These are phyloP conservation scores for Auriscalpium microsporum DNA, from an alignment of 768 basidiomycete species.

Conservation along the genomic window DNA sequence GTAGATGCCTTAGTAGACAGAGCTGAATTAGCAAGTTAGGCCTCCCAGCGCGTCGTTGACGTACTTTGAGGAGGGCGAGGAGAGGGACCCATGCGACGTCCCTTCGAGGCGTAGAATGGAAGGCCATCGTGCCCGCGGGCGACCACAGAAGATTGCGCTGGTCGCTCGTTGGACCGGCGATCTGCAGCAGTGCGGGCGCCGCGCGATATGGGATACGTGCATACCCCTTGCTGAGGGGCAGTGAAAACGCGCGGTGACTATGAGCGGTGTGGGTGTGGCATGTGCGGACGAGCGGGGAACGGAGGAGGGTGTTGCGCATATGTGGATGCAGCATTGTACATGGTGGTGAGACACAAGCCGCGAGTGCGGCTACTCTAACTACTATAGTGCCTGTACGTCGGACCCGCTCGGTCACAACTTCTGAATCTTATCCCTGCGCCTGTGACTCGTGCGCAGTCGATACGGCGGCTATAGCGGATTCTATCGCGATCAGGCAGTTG, in stretches of 20 bases:
- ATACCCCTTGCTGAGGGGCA: not conserved
- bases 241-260: not conserved
- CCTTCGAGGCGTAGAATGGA: constrained; percentile 33
- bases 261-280: not conserved
- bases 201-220: constrained; percentile 2
- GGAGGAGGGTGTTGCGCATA: not conserved
- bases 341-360: constrained; percentile 1
- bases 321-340: constrained; percentile 8
- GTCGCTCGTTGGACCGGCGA: not conserved
- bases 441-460: no score
- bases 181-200: not conserved
- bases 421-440: no score
- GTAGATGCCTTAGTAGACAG: constrained; percentile 49
- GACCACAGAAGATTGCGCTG: not conserved
- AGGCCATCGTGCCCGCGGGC: constrained; percentile 16
- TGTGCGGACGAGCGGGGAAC: not conserved
- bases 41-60: constrained; percentile 7
- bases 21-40: constrained; percentile 8
- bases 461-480: no score
- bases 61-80: constrained; percentile 62
- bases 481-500: no score
- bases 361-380: no score
- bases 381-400: no score
- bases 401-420: no score
- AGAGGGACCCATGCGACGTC: constrained; percentile 41